Evolutionary conservation across 495 filamentous ascomycete species (phyloP).

Genomic region (Podospora pseudopauciseta): DNA sequence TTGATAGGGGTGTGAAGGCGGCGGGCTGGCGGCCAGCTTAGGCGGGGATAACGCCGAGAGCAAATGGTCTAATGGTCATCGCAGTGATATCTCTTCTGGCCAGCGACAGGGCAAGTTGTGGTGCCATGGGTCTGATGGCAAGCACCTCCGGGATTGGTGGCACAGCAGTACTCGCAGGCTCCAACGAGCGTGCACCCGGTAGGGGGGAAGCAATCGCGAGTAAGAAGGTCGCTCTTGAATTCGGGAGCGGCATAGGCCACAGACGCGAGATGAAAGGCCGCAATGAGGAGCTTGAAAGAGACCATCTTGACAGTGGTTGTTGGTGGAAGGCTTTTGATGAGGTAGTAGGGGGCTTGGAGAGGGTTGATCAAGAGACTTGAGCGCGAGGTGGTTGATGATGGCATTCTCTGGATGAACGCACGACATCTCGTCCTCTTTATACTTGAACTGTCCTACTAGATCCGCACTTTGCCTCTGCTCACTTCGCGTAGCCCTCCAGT

Average conservation of each 20-base stretch:
- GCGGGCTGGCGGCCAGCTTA: neutral
- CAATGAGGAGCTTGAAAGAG: slow-evolving; percentile 6
- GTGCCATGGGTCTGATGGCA: neutral
- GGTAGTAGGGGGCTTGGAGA: neutral
- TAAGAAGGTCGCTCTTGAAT: neutral
- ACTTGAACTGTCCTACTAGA: neutral
- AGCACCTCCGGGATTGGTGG: neutral
- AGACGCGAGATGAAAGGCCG: neutral
- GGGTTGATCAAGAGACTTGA: neutral
- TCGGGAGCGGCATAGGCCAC: neutral
- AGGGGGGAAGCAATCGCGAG: neutral
- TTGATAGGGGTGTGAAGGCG: neutral
- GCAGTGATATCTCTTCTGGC: neutral
- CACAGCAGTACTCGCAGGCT: neutral
- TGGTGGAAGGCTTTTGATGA: neutral
- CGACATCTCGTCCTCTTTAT: neutral
- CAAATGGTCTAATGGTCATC: neutral
- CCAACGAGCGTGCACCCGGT: neutral
- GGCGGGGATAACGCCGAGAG: neutral
- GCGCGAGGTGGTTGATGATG: neutral
- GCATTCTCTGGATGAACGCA: neutral
- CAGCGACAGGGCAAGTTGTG: neutral
- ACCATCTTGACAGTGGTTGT: slow-evolving; percentile 10
- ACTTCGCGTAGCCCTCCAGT: neutral
- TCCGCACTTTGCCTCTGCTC: no score